These are phyloP conservation scores for Mycosarcoma mackinlayi DNA, from an alignment of 1,284 basidiomycete genomes.

Conservation along the genomic window DNA sequence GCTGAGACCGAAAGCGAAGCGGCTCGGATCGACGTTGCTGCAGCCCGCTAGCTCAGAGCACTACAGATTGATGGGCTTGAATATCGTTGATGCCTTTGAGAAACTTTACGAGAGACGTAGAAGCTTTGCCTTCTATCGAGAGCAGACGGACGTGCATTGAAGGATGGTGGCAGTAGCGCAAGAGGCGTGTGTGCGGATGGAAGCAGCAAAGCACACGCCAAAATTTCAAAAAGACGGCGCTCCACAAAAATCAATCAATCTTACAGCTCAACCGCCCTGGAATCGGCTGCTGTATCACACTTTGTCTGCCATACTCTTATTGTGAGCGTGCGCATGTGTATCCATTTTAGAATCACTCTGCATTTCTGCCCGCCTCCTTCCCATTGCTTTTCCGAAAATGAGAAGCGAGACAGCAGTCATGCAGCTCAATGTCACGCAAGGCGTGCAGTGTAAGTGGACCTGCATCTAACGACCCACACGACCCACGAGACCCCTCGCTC, in stretches of 20 bases:
- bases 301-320: no score
- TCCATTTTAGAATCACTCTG: no score
- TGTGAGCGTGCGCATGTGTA: no score
- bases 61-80: background rate
- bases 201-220: background rate
- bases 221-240: background rate
- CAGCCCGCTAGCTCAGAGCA: constrained; percentile 12
- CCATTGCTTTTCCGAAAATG: background rate
- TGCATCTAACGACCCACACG: no score
- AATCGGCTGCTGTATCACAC: no score
- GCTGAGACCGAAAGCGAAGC: constrained; percentile 32
- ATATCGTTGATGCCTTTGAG: no score
- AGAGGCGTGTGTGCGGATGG: constrained; percentile 4
- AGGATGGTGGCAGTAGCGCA: constrained; percentile 15
- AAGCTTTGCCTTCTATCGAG: background rate
- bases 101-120: background rate
- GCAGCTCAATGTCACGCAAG: background rate
- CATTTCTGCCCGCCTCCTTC: background rate
- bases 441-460: no score
- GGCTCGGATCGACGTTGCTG: constrained; percentile 47
- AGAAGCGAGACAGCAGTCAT: background rate
- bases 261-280: no score
- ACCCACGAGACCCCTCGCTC: background rate
- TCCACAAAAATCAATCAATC: background rate
- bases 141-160: background rate